Conservation (phyloP, 2,329 filamentous ascomycete species). For the Pezicula neosporulosa region DNA sequence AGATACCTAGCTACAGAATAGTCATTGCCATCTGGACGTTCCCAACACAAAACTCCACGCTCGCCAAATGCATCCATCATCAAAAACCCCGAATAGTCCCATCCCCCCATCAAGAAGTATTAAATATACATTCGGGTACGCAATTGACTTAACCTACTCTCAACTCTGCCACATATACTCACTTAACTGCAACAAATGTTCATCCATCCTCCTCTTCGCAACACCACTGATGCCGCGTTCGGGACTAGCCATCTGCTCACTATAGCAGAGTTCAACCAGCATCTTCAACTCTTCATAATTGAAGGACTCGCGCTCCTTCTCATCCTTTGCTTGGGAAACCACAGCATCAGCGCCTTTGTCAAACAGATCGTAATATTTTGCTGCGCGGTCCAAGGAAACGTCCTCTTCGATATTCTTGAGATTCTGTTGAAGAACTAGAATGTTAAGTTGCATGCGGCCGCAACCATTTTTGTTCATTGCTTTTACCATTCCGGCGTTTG, state of each 20-base stretch:
- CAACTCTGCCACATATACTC: slow-evolving; percentile 66
- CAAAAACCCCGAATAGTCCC: no score
- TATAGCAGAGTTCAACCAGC: slow-evolving; percentile 64
- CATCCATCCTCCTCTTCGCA: slow-evolving; percentile 66
- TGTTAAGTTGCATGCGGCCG: slow-evolving; percentile 87
- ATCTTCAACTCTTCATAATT: slow-evolving; percentile 65
- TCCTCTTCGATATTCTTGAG: slow-evolving; percentile 85
- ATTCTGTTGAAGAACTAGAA: slow-evolving; percentile 93
- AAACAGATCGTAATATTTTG: slow-evolving; percentile 68
- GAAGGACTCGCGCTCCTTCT: slow-evolving; percentile 42
- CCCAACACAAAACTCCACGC: no score
- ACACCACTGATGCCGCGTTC: slow-evolving; percentile 65
- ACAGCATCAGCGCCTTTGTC: slow-evolving; percentile 62
- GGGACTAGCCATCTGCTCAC: slow-evolving; percentile 61
- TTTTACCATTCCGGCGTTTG: slow-evolving; percentile 66
- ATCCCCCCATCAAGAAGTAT: no score
- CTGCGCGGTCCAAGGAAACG: slow-evolving; percentile 59
- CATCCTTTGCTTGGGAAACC: slow-evolving; percentile 56
- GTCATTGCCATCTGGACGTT: no score
- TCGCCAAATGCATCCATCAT: no score
- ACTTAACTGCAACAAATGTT: slow-evolving; percentile 65
- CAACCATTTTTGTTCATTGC: slow-evolving; percentile 84
- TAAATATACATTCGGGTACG: no score
- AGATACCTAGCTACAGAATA: no score
- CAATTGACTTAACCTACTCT: background rate